These are phyloP conservation scores for Podaxis mareebaensis DNA, from an alignment of 768 basidiomycete species.

Conservation along the genomic window DNA sequence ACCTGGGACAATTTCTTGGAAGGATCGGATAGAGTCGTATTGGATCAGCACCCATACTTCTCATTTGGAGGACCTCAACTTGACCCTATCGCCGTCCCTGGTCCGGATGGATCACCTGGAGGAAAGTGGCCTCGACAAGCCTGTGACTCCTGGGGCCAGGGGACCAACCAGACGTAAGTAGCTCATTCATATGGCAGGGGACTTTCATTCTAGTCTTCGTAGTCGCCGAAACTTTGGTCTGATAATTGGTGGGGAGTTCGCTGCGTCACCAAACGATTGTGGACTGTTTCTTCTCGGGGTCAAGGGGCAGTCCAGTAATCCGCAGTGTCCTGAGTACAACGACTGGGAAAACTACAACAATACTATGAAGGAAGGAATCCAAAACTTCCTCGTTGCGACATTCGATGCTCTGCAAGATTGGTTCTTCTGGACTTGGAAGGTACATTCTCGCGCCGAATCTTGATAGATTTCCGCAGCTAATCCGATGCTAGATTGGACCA, in stretches of 20 bases:
- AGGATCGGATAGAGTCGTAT: conserved; percentile 60
- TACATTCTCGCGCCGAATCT: conserved; percentile 21
- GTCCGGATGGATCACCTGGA: conserved; percentile 34
- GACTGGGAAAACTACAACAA: conserved; percentile 60
- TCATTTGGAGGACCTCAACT: conserved; percentile 48
- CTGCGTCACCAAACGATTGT: conserved; percentile 66
- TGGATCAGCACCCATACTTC: conserved; percentile 74
- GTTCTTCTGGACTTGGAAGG: conserved; percentile 53
- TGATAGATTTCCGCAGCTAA: neutral
- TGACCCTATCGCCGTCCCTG: conserved; percentile 32
- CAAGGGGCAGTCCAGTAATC: conserved; percentile 38
- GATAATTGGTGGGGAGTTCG: conserved; percentile 76
- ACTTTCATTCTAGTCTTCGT: conserved; percentile 15
- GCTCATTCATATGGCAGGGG: conserved; percentile 30
- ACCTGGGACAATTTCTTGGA: conserved; percentile 50
- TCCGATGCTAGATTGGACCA: conserved; percentile 35
- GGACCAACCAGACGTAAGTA: conserved; percentile 49
- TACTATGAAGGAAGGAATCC: conserved; percentile 34
- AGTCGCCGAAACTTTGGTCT: conserved; percentile 61
- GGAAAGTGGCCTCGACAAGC: conserved; percentile 51
- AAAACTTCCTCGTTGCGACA: conserved; percentile 59
- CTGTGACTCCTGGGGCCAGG: conserved; percentile 59
- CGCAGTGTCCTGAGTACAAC: conserved; percentile 34
- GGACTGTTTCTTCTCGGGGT: conserved; percentile 35
- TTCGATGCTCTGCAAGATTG: conserved; percentile 43